These are phyloP conservation scores for Hyaloperonospora arabidopsidis DNA, from an alignment of 352 stramenopile species.

Conservation along the genomic window DNA sequence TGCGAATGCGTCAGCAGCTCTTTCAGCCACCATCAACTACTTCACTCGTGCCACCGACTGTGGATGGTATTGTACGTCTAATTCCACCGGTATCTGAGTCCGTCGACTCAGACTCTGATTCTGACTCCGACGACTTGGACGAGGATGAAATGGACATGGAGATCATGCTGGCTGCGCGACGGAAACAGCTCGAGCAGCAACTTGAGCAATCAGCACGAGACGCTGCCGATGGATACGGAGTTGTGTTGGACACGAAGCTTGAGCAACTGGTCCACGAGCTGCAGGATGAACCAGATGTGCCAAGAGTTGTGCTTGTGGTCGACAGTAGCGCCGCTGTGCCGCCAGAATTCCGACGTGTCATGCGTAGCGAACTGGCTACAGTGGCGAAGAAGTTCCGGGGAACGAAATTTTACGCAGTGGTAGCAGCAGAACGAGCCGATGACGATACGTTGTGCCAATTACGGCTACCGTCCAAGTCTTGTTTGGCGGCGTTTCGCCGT, in stretches of 20 bases:
- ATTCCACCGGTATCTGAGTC: background rate
- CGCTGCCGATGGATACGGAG: conserved; percentile 42
- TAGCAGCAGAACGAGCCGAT: conserved; percentile 4
- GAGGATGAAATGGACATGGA: conserved; percentile 38
- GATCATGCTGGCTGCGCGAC: conserved; percentile 31
- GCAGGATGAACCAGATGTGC: conserved; percentile 27
- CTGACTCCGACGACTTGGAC: conserved; percentile 30
- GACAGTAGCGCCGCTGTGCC: conserved; percentile 3
- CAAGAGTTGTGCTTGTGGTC: conserved; percentile 37
- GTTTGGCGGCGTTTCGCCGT: conserved; percentile 40
- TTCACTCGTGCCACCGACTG: background rate
- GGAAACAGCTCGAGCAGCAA: conserved; percentile 41
- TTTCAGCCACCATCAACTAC: conserved; percentile 29
- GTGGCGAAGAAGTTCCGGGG: conserved; percentile 42
- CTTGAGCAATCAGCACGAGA: conserved; percentile 38
- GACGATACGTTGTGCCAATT: conserved; percentile 36
- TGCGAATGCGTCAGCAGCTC: conserved; percentile 53
- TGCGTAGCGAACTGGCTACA: conserved; percentile 35
- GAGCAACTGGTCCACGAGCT: conserved; percentile 34
- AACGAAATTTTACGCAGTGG: conserved; percentile 51
- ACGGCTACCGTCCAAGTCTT: conserved; percentile 27
- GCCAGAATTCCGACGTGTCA: conserved; percentile 14
- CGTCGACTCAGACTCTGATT: conserved; percentile 21
- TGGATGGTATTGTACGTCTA: conserved; percentile 7
- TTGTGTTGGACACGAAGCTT: conserved; percentile 32